phyloP scores from a whole-genome alignment of 2,329 filamentous ascomycete genomes.

The Lojkania enalia region DNA sequence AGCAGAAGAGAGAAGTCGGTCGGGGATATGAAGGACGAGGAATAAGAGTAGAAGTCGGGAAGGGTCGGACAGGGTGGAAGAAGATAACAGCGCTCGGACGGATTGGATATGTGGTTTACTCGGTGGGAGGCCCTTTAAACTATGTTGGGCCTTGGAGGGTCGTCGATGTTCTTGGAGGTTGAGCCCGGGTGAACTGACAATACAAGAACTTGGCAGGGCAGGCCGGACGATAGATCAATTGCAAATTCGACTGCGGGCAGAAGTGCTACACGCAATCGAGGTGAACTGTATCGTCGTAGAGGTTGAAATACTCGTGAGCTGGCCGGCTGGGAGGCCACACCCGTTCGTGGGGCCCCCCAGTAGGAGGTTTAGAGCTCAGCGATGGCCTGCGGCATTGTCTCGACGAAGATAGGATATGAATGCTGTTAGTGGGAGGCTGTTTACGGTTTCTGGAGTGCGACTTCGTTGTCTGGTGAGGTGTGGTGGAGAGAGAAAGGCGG shows the following conservation, averaged over 20 bases:
- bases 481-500: slow-evolving; percentile 34
- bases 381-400: slow-evolving; percentile 53
- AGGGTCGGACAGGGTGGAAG: slow-evolving; percentile 9
- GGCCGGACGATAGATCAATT: slow-evolving; percentile 38
- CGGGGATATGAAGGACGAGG: slow-evolving; percentile 4
- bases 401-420: slow-evolving; percentile 45
- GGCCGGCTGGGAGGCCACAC: slow-evolving; percentile 74
- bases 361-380: slow-evolving; percentile 78
- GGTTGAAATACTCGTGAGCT: slow-evolving; percentile 76
- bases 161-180: slow-evolving; percentile 39
- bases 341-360: slow-evolving; percentile 67
- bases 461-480: slow-evolving; percentile 46
- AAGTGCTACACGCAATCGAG: slow-evolving; percentile 40
- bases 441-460: slow-evolving; percentile 37
- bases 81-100: slow-evolving; percentile 28
- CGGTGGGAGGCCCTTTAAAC: slow-evolving; percentile 37
- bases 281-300: slow-evolving; percentile 47
- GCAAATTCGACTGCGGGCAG: slow-evolving; percentile 36
- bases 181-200: slow-evolving; percentile 39
- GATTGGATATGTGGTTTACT: slow-evolving; percentile 36
- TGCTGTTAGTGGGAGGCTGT: slow-evolving; percentile 26
- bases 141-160: slow-evolving; percentile 38
- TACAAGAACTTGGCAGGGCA: slow-evolving; percentile 33
- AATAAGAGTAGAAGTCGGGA: slow-evolving; percentile 5
- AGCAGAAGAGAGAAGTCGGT: slow-evolving; percentile 8